Evolutionary conservation across 257 asterid species (phyloP).

Genomic region (Leonotis leonurus): DNA sequence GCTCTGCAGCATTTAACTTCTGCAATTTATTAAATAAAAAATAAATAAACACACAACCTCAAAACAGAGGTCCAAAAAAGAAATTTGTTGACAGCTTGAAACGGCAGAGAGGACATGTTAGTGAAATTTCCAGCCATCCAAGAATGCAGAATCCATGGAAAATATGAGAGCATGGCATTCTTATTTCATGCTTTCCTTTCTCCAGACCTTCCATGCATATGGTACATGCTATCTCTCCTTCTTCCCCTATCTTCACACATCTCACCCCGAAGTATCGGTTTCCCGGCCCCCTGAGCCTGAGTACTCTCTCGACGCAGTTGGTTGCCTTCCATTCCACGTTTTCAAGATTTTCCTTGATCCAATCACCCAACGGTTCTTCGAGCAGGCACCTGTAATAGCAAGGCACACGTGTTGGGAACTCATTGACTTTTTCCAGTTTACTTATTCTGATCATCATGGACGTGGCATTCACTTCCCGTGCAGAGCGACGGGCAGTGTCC

Average conservation of each 20-base stretch:
- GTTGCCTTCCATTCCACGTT: background rate
- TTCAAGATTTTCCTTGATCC: background rate
- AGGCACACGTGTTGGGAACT: too few relatives aligned
- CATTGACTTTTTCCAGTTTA: background rate
- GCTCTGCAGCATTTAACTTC: too few relatives aligned
- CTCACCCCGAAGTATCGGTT: background rate
- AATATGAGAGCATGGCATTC: constrained; percentile 10
- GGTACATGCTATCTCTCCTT: background rate
- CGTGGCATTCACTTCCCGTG: background rate
- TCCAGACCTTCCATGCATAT: constrained; percentile 2
- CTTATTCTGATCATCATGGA: background rate
- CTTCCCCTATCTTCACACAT: background rate
- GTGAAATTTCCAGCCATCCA: background rate
- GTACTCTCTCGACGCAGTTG: background rate
- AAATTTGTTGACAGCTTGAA: background rate
- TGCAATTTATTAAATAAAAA: too few relatives aligned
- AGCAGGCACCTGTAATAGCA: background rate
- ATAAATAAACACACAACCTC: background rate
- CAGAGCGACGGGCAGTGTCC: background rate
- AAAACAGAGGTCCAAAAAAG: background rate
- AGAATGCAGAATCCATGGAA: constrained; percentile 18
- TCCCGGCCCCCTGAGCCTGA: background rate
- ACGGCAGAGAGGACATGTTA: constrained; percentile 16
- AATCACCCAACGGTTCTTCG: background rate
- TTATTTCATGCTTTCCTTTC: background rate